Evolutionary conservation across 352 stramenopile genomes (phyloP), one percentile per base, ranked within the genome.

Genomic region (Globisporangium acanthophoron): DNA sequence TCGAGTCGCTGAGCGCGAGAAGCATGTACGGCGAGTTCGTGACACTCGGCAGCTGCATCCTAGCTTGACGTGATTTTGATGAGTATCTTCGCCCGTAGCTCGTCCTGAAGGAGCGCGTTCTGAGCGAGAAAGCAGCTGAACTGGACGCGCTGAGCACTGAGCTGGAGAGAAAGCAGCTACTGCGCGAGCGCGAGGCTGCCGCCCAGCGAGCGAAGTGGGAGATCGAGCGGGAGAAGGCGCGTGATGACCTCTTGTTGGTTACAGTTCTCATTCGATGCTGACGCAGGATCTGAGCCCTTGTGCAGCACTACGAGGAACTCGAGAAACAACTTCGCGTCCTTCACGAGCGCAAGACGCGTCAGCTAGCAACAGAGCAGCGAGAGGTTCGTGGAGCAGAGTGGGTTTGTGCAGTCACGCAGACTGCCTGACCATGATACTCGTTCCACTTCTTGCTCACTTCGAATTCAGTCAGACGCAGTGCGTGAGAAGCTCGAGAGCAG

Each of bases 41-140:
- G 35, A 20, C 33, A 40, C n/a, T 24, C 50, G 33, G 5, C 5
- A 15, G 7, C 0, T 43, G 3, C 29, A 21, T 43, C 5, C 11
- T 24, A 11, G n/a, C 24, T 24, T 29, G 6, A 31, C 44, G 44
- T 24, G 18, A 8, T 29, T n/a, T 3, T 24, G 13, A 6, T 49
- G 5, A 24, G 18, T 20, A 13, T 21, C 12, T 21, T 13, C 44
- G 18, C 8, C 12, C 24, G 18, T 31, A 85, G 72, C 29, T 85
- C 0, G 56, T 54, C 45, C 58, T 62, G 15, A 85, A 78, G 56
- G 67, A 85, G 43, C 74, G 74, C n/a, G 62, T 76, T 12, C 62
- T 81, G 15, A 61, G 65, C 1, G 72, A 81, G n/a, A 76, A 81
- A 47, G 70, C 65, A 33, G 53, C 54, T 1, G 74, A 76, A 24